Percentiles rank a stretch among this genome's conserved stretches.
Evolutionary conservation across 768 basidiomycete species (phyloP).

Genomic region (Rhizopogon roseolus): DNA sequence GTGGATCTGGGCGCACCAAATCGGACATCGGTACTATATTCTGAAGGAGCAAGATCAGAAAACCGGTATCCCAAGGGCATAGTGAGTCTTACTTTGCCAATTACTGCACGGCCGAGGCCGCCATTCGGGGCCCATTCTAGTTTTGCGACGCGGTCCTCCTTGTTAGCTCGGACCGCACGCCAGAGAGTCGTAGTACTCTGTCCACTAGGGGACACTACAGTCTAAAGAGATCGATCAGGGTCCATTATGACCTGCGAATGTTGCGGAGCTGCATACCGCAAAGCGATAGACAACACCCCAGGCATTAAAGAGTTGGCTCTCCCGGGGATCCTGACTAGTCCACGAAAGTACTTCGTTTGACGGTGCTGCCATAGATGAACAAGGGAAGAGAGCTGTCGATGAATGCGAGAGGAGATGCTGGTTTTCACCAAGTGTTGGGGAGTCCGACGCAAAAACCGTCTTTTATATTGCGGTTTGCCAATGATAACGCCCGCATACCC

Average conservation of each 20-base stretch:
- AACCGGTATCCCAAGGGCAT: slow-evolving; percentile 4
- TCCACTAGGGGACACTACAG: slow-evolving; percentile 55
- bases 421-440: slow-evolving; percentile 20
- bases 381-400: slow-evolving; percentile 30
- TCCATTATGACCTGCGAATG: slow-evolving; percentile 11
- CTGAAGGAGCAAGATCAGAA: slow-evolving; percentile 37
- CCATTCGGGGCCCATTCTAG: slow-evolving; percentile 84
- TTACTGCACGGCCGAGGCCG: slow-evolving; percentile 77
- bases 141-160: slow-evolving; percentile 84
- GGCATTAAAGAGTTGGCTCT: slow-evolving; percentile 77
- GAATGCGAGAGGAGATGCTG: slow-evolving; percentile 26
- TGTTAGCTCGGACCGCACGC: slow-evolving; percentile 78
- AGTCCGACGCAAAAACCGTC: slow-evolving; percentile 13
- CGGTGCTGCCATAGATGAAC: slow-evolving; percentile 40
- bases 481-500: slow-evolving; percentile 42
- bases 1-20: slow-evolving; percentile 67
- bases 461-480: slow-evolving; percentile 53
- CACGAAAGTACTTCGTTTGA: slow-evolving; percentile 75
- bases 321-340: slow-evolving; percentile 83
- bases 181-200: slow-evolving; percentile 73
- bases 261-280: slow-evolving; percentile 42
- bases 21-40: slow-evolving; percentile 79
- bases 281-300: slow-evolving; percentile 82
- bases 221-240: slow-evolving; percentile 41
- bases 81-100: slow-evolving; percentile 63